A percentile compares a stretch with the other conserved stretches of the same genome.
phyloP scores from a whole-genome alignment of 495 filamentous ascomycete genomes.

The Aspergillus olivimuriae region DNA sequence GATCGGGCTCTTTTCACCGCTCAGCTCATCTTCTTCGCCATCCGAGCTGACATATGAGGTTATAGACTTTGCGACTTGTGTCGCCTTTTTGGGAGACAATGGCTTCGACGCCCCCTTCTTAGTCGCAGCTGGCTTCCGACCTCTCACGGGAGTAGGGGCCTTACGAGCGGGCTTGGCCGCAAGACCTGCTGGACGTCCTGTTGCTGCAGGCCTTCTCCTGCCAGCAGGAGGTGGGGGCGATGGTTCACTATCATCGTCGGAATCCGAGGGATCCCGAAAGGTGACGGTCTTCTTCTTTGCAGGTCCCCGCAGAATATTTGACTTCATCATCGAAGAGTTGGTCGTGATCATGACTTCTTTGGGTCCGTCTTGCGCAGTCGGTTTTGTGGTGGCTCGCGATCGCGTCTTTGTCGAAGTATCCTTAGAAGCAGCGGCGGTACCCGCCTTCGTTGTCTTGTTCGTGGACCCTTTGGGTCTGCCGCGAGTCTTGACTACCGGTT shows the following conservation, averaged over 20 bases:
- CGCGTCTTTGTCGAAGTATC: constrained; percentile 22
- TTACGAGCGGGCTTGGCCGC: constrained; percentile 46
- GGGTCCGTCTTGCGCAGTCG: constrained; percentile 11
- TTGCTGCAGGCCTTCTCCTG: constrained; percentile 10
- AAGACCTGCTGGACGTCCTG: constrained; percentile 26
- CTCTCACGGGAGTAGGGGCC: constrained; percentile 21
- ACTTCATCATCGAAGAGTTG: constrained; percentile 26
- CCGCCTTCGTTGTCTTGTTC: constrained; percentile 11
- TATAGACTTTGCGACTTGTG: constrained; percentile 43
- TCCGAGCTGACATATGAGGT: constrained; percentile 37
- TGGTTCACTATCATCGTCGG: constrained; percentile 24
- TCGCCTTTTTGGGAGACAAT: constrained; percentile 52
- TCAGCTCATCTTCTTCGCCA: constrained; percentile 48
- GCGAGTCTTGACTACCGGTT: constrained; percentile 21
- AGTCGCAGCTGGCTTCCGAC: constrained; percentile 31
- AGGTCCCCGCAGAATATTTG: constrained; percentile 33
- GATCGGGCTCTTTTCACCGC: constrained; percentile 32
- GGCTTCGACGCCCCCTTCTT: constrained; percentile 32
- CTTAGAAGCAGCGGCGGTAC: constrained; percentile 6
- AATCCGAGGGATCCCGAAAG: constrained; percentile 39
- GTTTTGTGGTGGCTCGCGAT: constrained; percentile 12
- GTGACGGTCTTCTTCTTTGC: constrained; percentile 50
- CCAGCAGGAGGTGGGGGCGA: constrained; percentile 19
- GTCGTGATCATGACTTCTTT: constrained; percentile 25
- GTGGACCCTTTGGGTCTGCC: constrained; percentile 32